These are phyloP conservation scores for Lippia alba DNA, from an alignment of 305 asterid genomes.

Conservation along the genomic window DNA sequence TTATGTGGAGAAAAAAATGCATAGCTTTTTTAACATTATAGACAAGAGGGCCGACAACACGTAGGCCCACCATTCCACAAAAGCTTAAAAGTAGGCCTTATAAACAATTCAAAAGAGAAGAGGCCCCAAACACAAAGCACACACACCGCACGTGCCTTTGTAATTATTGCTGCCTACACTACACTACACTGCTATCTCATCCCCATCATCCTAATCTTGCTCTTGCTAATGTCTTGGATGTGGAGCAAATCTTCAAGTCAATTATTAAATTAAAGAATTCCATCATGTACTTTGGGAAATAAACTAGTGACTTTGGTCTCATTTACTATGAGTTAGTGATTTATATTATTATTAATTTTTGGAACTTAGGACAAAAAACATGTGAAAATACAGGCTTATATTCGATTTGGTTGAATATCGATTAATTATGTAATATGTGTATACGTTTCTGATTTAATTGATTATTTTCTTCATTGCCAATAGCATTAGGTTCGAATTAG, in stretches of 20 bases:
- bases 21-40: constrained; percentile 38
- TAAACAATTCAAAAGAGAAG: neutral
- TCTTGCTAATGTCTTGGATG: neutral
- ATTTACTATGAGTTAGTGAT: neutral
- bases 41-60: constrained; percentile 49
- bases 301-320: constrained; percentile 24
- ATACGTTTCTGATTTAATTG: too few species aligned
- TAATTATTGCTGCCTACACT: constrained; percentile 38
- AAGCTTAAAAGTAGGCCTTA: constrained; percentile 31
- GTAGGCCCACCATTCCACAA: constrained; percentile 48
- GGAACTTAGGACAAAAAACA: neutral
- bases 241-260: constrained; percentile 30
- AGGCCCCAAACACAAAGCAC: constrained; percentile 31
- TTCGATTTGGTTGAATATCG: too few species aligned
- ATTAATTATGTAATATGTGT: too few species aligned
- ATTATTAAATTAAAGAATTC: constrained; percentile 32
- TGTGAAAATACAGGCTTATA: neutral
- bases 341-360: neutral
- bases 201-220: neutral
- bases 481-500: too few species aligned
- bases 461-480: too few species aligned
- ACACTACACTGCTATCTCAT: neutral
- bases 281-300: constrained; percentile 29
- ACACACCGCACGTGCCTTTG: constrained; percentile 47
- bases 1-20: constrained; percentile 33